These are phyloP conservation scores for Saccharomycopsis hybrid DNA, from an alignment of 1,139 yeast genomes.

Conservation along the genomic window DNA sequence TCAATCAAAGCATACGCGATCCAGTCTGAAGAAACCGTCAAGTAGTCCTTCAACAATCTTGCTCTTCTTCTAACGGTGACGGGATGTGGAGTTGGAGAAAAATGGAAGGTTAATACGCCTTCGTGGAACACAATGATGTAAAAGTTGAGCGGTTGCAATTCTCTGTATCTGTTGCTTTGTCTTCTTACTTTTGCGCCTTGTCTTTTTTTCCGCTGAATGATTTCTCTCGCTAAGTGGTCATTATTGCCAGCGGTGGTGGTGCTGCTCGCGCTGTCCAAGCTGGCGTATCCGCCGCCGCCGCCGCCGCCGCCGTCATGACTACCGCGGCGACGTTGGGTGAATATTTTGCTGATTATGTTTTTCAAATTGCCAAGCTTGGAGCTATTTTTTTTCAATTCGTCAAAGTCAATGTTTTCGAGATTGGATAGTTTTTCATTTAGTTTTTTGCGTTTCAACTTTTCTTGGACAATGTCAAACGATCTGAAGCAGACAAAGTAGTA, in stretches of 20 bases:
- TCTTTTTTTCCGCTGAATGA: background rate
- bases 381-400: constrained; percentile 11
- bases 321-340: background rate
- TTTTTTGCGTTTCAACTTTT: constrained; percentile 39
- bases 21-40: constrained; percentile 93
- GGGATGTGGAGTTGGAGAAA: constrained; percentile 93
- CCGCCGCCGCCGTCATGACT: background rate
- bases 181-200: constrained; percentile 31
- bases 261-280: background rate
- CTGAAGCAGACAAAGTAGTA: constrained; percentile 92
- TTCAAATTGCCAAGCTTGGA: constrained; percentile 1
- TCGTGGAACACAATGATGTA: constrained; percentile 86
- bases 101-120: constrained; percentile 90
- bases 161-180: constrained; percentile 55
- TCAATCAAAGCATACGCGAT: constrained; percentile 93
- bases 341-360: constrained; percentile 1
- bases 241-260: too few species aligned
- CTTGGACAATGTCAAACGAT: constrained; percentile 82
- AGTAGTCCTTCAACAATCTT: constrained; percentile 75
- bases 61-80: constrained; percentile 93
- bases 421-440: constrained; percentile 20
- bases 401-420: constrained; percentile 19
- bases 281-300: background rate
- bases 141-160: constrained; percentile 84
- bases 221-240: constrained; percentile 1